Evolutionary conservation across 2,329 filamentous ascomycete species (phyloP).

Genomic region (Amauroascus verrucosus): DNA sequence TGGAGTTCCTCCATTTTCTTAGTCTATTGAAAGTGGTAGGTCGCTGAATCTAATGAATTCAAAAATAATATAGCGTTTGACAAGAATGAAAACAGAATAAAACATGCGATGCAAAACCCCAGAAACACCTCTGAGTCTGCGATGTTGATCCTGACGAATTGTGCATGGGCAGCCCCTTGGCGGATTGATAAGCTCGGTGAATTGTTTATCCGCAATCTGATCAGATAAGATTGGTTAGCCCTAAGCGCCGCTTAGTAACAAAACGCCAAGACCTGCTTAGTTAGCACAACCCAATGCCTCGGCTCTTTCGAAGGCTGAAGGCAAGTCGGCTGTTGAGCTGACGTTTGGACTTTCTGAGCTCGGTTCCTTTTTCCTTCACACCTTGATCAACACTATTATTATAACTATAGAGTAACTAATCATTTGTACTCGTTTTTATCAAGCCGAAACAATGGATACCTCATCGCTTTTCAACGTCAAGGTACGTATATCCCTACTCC

Average conservation of each 20-base stretch:
- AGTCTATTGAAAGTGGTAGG: too few relatives aligned
- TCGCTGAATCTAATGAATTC: neutral
- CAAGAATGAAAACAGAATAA: too few relatives aligned
- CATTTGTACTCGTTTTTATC: neutral
- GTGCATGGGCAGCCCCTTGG: too few relatives aligned
- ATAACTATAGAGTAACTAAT: too few relatives aligned
- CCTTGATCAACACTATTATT: neutral
- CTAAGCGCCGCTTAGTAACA: neutral
- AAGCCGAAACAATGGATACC: slow-evolving; percentile 40
- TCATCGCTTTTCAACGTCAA: slow-evolving; percentile 50
- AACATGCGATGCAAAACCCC: too few relatives aligned
- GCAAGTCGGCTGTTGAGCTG: neutral
- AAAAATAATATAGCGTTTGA: neutral
- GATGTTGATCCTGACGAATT: too few relatives aligned
- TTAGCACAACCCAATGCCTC: neutral
- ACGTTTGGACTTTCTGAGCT: neutral
- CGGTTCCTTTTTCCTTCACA: neutral
- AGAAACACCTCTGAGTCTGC: too few relatives aligned
- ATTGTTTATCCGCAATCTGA: neutral
- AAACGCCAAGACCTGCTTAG: neutral
- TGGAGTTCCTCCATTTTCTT: slow-evolving; percentile 60
- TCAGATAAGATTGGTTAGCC: neutral
- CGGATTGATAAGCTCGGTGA: neutral
- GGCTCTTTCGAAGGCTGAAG: neutral
- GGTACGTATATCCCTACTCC: slow-evolving; percentile 32